Evolutionary conservation across 148 eudicot species (phyloP), one percentile per base, ranked within the genome.

Genomic region (Amaranthus cruentus): DNA sequence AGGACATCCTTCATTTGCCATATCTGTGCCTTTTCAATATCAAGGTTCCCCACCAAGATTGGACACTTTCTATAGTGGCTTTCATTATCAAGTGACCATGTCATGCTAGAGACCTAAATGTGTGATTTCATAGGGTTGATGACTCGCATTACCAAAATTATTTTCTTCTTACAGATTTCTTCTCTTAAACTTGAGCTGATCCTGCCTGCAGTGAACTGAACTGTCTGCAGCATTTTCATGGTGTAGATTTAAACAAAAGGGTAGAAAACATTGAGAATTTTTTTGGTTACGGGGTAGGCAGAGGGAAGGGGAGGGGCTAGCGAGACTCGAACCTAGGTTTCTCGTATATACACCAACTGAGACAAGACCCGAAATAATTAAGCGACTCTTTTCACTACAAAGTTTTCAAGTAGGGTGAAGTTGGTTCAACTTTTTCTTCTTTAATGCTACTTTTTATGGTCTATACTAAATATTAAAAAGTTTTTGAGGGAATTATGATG

Each of bases 1-100:
- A 68, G 73, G 52, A 76, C 56, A 70, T 66, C 73, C 69, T 44
- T 80, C 72, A 71, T 75, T 75, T 80, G 78, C 71, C 76, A 53
- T 67, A 47, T 66, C 44, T 71, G 48, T 56, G 66, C 70, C 15
- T 75, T 53, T 64, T 77, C 76, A 56, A 47, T 71, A 10, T 43
- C 61, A 42, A 14, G 11, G 2, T 44, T 52, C 73, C 73, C 76
- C 42, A 78, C 68, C 58, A 72, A 18, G 53, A 73, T 52, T 63
- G 57, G 63, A 78, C 77, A 68, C 62, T 61, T 53, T 47, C 55
- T 68, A 60, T 63, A 75, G 76, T 66, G 71, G 71, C 66, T 65
- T 48, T 67, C 51, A 21, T 50, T 63, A 64, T 55, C 38, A 28
- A 0, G 38, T 28, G 38, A 28, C 38, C 38, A 28, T 28, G 38